These are phyloP conservation scores for Wickerhamomyces canadensis DNA, from an alignment of 805 yeast genomes.

Conservation along the genomic window DNA sequence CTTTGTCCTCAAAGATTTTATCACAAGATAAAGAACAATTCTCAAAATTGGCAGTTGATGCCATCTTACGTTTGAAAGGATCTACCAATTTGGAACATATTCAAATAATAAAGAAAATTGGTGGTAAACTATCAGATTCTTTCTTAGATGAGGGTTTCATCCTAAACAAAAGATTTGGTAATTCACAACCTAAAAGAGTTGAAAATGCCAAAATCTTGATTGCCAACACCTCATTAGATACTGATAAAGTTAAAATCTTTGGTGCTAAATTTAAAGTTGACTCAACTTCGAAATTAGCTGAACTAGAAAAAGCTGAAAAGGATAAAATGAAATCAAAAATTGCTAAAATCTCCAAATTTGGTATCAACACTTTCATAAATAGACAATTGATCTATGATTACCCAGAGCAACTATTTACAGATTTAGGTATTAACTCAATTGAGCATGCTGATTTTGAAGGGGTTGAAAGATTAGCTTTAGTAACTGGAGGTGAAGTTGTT, in stretches of 20 bases:
- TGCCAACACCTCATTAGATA: conserved; percentile 94
- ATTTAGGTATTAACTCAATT: conserved; percentile 79
- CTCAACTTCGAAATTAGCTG: conserved; percentile 89
- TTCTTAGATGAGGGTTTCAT: conserved; percentile 95
- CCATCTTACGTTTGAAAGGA: conserved; percentile 84
- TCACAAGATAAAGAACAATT: conserved; percentile 93
- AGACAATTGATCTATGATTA: conserved; percentile 96
- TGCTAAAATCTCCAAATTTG: conserved; percentile 81
- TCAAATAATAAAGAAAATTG: conserved; percentile 88
- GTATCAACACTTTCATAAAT: conserved; percentile 86
- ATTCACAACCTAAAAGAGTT: conserved; percentile 83
- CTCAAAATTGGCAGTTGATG: conserved; percentile 88
- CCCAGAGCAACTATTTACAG: conserved; percentile 94
- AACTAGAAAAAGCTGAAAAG: conserved; percentile 87
- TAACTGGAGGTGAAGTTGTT: conserved; percentile 97
- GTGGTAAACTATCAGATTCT: conserved; percentile 88
- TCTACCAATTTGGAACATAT: conserved; percentile 87
- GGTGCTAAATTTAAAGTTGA: conserved; percentile 98
- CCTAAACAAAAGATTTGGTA: conserved; percentile 87
- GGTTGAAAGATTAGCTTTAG: conserved; percentile 91
- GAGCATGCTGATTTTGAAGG: conserved; percentile 99
- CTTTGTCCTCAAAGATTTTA: conserved; percentile 86
- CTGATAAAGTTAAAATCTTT: conserved; percentile 94
- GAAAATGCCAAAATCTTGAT: conserved; percentile 82
- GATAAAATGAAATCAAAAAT: conserved; percentile 88